Evolutionary conservation across 768 basidiomycete species (phyloP).

Genomic region (Megacollybia marginata): DNA sequence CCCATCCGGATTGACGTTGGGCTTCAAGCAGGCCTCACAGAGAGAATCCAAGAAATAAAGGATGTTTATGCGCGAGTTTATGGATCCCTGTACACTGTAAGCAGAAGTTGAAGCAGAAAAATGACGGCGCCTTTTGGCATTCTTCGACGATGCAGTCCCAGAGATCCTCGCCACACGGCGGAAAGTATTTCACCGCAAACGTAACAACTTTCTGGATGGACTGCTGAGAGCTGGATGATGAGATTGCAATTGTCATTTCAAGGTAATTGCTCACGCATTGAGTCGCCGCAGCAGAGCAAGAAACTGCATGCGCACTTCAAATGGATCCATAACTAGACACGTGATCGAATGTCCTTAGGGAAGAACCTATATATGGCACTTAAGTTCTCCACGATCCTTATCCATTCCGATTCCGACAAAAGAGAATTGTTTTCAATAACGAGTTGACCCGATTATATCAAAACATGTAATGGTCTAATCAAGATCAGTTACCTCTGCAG

Average conservation of each 20-base stretch:
- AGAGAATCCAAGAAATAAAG: conserved; percentile 86
- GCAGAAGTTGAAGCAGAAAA: not conserved
- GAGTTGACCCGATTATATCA: no score
- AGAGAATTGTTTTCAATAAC: no score
- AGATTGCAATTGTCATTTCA: conserved; percentile 7
- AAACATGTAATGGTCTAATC: no score
- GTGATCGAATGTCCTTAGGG: no score
- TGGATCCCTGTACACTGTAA: conserved; percentile 44
- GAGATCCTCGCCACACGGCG: conserved; percentile 81
- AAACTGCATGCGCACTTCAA: conserved; percentile 73
- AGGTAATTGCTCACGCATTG: conserved; percentile 47
- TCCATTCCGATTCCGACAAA: no score
- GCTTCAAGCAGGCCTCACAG: conserved; percentile 68
- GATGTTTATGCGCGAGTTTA: conserved; percentile 91
- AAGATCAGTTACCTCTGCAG: no score
- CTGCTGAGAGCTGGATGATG: conserved; percentile 58
- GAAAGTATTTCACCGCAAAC: conserved; percentile 79
- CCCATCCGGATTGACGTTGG: conserved; percentile 44
- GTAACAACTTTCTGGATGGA: conserved; percentile 85
- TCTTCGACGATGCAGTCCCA: conserved; percentile 94
- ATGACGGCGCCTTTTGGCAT: conserved; percentile 64
- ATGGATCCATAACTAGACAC: conserved; percentile 43
- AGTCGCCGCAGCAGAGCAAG: conserved; percentile 52
- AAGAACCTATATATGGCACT: no score
- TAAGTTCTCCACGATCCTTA: no score